These are phyloP conservation scores for Blepharisma japonicum DNA, from an alignment of 73 alveolate genomes.

Conservation along the genomic window DNA sequence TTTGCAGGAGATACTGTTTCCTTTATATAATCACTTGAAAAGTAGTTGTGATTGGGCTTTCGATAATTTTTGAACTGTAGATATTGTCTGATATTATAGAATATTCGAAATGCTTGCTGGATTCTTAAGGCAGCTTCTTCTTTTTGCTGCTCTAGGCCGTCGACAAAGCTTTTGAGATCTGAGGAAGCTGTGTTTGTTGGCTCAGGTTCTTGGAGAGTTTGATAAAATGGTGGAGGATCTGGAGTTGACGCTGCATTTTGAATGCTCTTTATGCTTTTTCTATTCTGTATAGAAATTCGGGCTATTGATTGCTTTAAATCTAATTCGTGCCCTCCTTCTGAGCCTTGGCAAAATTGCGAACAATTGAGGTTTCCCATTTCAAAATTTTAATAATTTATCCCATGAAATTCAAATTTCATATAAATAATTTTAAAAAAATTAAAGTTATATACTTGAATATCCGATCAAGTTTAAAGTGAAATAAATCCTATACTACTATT, in stretches of 20 bases:
- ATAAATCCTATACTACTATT: too few relatives aligned
- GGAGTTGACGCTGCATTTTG: background rate
- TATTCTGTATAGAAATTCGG: background rate
- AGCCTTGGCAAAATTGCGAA: background rate
- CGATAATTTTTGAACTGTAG: background rate
- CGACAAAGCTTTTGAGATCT: background rate
- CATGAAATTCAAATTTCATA: too few relatives aligned
- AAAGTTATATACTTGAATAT: too few relatives aligned
- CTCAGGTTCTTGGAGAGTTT: background rate
- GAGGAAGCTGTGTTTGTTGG: background rate
- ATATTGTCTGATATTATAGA: background rate
- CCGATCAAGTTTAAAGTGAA: too few relatives aligned
- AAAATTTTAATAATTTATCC: too few relatives aligned
- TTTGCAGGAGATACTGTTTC: background rate
- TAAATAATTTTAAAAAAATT: too few relatives aligned
- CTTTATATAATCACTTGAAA: background rate
- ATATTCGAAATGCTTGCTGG: background rate
- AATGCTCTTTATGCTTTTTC: background rate
- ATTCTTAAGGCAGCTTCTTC: background rate
- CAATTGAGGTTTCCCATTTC: slow-evolving; percentile 23
- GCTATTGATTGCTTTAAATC: slow-evolving; percentile 24
- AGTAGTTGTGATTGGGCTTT: background rate
- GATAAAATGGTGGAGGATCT: too few relatives aligned
- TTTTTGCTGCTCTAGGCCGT: background rate
- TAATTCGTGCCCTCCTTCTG: background rate